Percentiles rank a stretch among this genome's conserved stretches.
Conservation (phyloP, 495 filamentous ascomycete species). For the Penicillium coprophilum region DNA sequence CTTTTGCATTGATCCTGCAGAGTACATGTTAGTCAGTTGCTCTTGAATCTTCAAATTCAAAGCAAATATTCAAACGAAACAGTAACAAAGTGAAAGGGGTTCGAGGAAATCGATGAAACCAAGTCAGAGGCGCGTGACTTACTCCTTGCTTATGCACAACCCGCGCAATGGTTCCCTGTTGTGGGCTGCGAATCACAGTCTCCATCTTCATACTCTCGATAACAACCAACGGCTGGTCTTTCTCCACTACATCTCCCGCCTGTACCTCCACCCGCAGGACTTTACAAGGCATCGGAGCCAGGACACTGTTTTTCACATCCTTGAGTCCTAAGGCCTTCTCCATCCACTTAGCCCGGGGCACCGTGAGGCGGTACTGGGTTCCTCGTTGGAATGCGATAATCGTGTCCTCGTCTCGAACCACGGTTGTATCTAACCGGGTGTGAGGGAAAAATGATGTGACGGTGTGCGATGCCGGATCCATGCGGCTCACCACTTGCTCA, state of each 20-base stretch:
- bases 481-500: slow-evolving; percentile 45
- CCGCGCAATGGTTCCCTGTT: slow-evolving; percentile 74
- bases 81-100: not conserved
- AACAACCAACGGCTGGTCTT: slow-evolving; percentile 86
- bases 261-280: slow-evolving; percentile 79
- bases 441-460: slow-evolving; percentile 67
- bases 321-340: slow-evolving; percentile 83
- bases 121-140: slow-evolving; percentile 48
- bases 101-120: too few species aligned
- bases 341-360: slow-evolving; percentile 73
- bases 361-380: slow-evolving; percentile 66
- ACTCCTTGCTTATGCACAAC: slow-evolving; percentile 87
- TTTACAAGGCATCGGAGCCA: slow-evolving; percentile 95
- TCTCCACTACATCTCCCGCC: slow-evolving; percentile 77
- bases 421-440: slow-evolving; percentile 75
- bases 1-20: slow-evolving; percentile 58
- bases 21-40: slow-evolving; percentile 29
- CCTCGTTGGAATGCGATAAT: slow-evolving; percentile 83
- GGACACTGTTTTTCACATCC: slow-evolving; percentile 76
- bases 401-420: slow-evolving; percentile 68
- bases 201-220: slow-evolving; percentile 99
- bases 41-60: not conserved
- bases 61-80: slow-evolving; percentile 10
- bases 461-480: slow-evolving; percentile 34
- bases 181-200: slow-evolving; percentile 89